Evolutionary conservation across 352 stramenopile species (phyloP), one percentile per base, ranked within the genome.

Genomic region (Globisporangium abappressorium): DNA sequence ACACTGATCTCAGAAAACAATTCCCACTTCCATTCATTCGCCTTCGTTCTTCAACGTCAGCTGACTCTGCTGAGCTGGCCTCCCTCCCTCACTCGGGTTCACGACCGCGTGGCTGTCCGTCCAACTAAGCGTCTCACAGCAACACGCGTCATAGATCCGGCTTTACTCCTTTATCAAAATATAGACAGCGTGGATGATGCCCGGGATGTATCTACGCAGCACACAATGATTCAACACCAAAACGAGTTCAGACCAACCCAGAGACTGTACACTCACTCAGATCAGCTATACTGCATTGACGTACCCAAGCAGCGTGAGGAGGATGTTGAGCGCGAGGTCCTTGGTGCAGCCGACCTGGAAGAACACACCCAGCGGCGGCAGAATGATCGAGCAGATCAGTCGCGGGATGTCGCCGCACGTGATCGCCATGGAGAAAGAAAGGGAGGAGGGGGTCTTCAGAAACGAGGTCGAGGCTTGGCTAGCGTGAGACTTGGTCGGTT

Each of bases 131-230:
- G 30, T 33, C 30, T 33, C 30, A 26, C 24, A 26, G 24, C 24
- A 26, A 26, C 24, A 26, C 24, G 24, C 24, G 30, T 5, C 3
- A 33, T 33, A 33, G 30, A 33, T 33, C 30, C 30, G 5, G 30
- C 30, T 33, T 68, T 81, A 92, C 71, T 91, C 75, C 73, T 81
- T 87, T 51, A 89, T 76, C 33, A 92, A 75, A 57, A 92, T 92
- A 69, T 92, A 92, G 30, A 92, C 80, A 9, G 84, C 84, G 67
- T 92, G 84, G 64, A 92, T 89, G 68, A 92, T 75, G 14, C 84
- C 84, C 28, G 82, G 82, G 38, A 90, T 77, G 71, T 90, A 90
- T 1, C 81, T 90, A 36, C 24, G 20, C 20, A 34, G 36, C 12
- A 4, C 36, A 43, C 36, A 43, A 18, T 43, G 36, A 43, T 43